Percentiles rank a stretch among this genome's conserved stretches.
phyloP scores from a whole-genome alignment of 1,284 basidiomycete genomes.

The Amylostereum areolatum region DNA sequence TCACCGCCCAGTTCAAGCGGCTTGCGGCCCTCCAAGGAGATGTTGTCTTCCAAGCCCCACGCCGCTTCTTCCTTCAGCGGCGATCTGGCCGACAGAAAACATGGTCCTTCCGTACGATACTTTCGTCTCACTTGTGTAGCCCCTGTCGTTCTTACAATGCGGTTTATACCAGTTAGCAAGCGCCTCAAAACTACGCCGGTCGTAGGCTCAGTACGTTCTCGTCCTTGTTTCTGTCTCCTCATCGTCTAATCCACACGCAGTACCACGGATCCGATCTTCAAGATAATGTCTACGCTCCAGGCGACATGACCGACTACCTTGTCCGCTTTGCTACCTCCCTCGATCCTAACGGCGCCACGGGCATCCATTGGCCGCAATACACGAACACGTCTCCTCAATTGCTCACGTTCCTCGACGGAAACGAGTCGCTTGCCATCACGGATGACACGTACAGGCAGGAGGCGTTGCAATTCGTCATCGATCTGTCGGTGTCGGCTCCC shows the following conservation, averaged over 20 bases:
- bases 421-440: constrained; percentile 26
- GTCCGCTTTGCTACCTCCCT: constrained; percentile 32
- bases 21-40: constrained; percentile 45
- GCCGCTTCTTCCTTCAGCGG: constrained; percentile 43
- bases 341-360: constrained; percentile 39
- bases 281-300: constrained; percentile 16
- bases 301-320: constrained; percentile 12
- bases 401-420: constrained; percentile 39
- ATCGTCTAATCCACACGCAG: constrained; percentile 5
- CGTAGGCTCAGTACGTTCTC: constrained; percentile 36
- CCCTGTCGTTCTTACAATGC: constrained; percentile 7
- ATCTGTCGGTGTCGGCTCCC: constrained; percentile 12
- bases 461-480: constrained; percentile 1
- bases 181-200: constrained; percentile 33
- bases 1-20: constrained; percentile 47
- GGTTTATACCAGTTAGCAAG: constrained; percentile 32
- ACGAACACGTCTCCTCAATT: constrained; percentile 29
- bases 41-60: constrained; percentile 43
- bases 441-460: constrained; percentile 27
- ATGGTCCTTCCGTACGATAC: constrained; percentile 41
- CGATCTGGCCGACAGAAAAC: constrained; percentile 34
- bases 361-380: constrained; percentile 44
- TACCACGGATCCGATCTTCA: constrained; percentile 35
- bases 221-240: neutral
- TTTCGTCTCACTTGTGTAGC: neutral